Percentiles rank a stretch among this genome's conserved stretches.
Conservation (phyloP, 805 yeast species). For the Scheffersomyces ergatensis region DNA sequence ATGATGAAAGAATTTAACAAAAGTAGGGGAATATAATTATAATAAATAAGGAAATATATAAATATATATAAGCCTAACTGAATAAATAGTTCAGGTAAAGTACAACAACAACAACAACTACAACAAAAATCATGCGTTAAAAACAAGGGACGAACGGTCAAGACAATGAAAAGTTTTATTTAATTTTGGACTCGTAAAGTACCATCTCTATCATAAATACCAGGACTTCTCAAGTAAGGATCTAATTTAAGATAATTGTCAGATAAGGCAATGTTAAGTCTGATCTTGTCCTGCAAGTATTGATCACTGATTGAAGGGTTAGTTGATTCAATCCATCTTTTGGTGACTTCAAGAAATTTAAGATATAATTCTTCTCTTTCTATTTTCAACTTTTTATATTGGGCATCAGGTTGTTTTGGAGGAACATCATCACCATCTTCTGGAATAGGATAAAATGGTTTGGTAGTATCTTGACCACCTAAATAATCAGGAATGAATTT, state of each 20-base stretch:
- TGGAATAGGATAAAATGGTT: constrained; percentile 65
- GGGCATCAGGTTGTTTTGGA: constrained; percentile 31
- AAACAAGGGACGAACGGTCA: no score
- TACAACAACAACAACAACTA: no score
- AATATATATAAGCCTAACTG: no score
- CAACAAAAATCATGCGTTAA: no score
- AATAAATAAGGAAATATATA: no score
- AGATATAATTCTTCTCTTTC: constrained; percentile 57
- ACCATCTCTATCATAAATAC: constrained; percentile 79
- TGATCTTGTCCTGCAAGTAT: constrained; percentile 53
- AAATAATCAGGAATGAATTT: constrained; percentile 63
- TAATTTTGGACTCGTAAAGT: constrained; percentile 22
- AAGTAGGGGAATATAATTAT: no score
- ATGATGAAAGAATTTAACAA: no score
- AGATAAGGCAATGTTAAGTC: constrained; percentile 50
- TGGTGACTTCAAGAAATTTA: constrained; percentile 61
- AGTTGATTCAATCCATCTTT: constrained; percentile 72
- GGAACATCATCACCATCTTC: constrained; percentile 43
- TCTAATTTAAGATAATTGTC: constrained; percentile 69
- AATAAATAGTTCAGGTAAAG: no score
- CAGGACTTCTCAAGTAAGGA: constrained; percentile 77
- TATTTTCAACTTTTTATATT: constrained; percentile 37
- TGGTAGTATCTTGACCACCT: constrained; percentile 70
- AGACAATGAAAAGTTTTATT: constrained; percentile 11
- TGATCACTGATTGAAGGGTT: constrained; percentile 46